These are phyloP conservation scores for Nothophoma quercina DNA, from an alignment of 2,329 filamentous ascomycete genomes.

Conservation along the genomic window DNA sequence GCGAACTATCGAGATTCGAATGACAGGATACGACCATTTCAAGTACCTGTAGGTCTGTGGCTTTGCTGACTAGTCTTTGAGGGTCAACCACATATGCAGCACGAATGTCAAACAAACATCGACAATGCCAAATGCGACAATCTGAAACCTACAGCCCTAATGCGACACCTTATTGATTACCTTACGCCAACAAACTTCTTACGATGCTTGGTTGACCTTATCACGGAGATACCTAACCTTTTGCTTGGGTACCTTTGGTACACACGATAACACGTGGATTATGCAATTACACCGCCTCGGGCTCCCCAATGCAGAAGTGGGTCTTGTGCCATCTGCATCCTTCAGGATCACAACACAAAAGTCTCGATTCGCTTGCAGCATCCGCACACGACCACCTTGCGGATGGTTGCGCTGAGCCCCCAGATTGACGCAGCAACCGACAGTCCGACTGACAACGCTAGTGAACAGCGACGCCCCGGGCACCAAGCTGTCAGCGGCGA, in stretches of 20 bases:
- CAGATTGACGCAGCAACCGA: slow-evolving; percentile 17
- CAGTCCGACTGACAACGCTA: slow-evolving; percentile 25
- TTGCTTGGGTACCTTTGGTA: not conserved
- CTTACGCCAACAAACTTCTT: too few relatives aligned
- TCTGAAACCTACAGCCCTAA: not conserved
- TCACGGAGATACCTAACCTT: too few relatives aligned
- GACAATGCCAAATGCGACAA: too few relatives aligned
- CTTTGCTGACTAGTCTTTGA: not conserved
- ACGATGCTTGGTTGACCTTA: too few relatives aligned
- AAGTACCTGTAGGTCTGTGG: not conserved
- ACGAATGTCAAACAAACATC: not conserved
- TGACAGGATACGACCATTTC: slow-evolving; percentile 11
- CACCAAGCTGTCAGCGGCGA: slow-evolving; percentile 27
- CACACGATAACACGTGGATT: not conserved
- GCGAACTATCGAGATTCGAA: not conserved
- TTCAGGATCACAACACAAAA: slow-evolving; percentile 7
- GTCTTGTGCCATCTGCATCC: slow-evolving; percentile 16
- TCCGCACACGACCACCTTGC: slow-evolving; percentile 3
- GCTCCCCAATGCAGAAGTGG: slow-evolving; percentile 12
- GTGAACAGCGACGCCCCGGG: slow-evolving; percentile 24
- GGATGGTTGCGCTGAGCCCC: slow-evolving; percentile 4
- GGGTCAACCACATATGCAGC: too few relatives aligned
- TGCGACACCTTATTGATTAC: not conserved
- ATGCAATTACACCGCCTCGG: slow-evolving; percentile 11
- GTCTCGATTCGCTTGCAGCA: slow-evolving; percentile 3